Evolutionary conservation across 225 moss, liverwort and hornwort species (phyloP), one percentile per base, ranked within the genome.

Genomic region (Rhytidiadelphus loreus): DNA sequence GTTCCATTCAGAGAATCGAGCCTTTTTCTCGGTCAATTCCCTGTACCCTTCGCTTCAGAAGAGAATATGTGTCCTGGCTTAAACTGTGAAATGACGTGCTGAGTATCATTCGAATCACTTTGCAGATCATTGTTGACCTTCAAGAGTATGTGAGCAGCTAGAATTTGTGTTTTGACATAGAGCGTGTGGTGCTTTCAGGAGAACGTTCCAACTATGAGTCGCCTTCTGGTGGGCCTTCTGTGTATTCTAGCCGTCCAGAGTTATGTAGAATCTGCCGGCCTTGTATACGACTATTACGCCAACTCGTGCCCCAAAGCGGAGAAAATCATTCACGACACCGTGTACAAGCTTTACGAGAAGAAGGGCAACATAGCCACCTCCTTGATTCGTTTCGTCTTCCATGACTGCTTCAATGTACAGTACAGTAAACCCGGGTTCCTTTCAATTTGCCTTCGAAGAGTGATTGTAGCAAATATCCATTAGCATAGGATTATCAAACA

Each of bases 381-480:
- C 52, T 84, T 93, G 86, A 92, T 92, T 83, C 90, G 89, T 41
- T 93, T 84, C 84, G 78, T 84, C 91, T 93, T 93, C 88, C 92
- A 92, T 66, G 93, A 93, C 74, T 92, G 91, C 87, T 90, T 90
- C 72, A 90, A 86, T 85, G 92, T 90, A 89, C 6, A 37, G 87
- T 89, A 83, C 5, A n/a, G 43, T 35, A 6, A 32, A 16, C n/a
- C 44, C 74, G 25, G 19, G 17, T 56, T 71, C 65, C 62, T 66
- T 29, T 24, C 53, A 21, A 28, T 12, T 19, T 82, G 56, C 82
- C 20, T 83, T 63, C 57, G 18, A 46, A 46, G 24, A 33, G 44
- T 35, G 25, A 32, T 60, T 41, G 41, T 65, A 43, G 85, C 12
- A 59, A 85, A 72, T 48, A n/a, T 85, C 28, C 37, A 85, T 26